Evolutionary conservation across 306 rosid species (phyloP), one percentile per base, ranked within the genome.

Genomic region (Erythrophleum fordii): DNA sequence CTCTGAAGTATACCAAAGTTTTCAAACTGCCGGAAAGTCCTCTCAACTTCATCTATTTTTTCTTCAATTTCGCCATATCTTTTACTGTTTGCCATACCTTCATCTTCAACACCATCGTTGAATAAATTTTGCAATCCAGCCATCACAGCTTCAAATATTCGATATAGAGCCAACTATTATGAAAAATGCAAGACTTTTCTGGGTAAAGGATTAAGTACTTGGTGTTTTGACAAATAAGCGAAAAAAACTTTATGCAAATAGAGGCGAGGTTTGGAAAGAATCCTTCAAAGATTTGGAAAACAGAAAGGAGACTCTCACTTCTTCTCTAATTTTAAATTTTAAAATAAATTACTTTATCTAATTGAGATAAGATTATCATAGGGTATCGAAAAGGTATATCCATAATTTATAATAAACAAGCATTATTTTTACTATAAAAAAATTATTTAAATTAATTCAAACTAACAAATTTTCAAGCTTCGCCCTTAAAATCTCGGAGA

Each of bases 1-100:
- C 10, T 3, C 5, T 52, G 22, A 14, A 81, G 2, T 13, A 66
- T 17, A 1, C 31, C 84, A 2, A 84, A 87, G 28, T 84, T 77
- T 28, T 52, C 18, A 6, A 84, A 68, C 23, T 11, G 17, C 14
- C 6, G 42, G 23, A 81, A 78, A 0, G 7, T 45, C 22, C 2
- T 60, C 80, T 87, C 90, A 0, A 72, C 20, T 9, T 6, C 49
- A 25, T 79, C 81, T 26, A 10, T 25, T 2, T 10, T 29, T 72
- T 85, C 91, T 73, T 85, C 85, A 3, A 82, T 80, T 29, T 84
- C 90, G 9, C 91, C 83, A 28, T 68, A 37, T 20, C 49, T 16
- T 60, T 5, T 75, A 25, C 8, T 44, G 20, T 23, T 52, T 28
- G 28, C 18, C 60, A 6, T 25, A 3, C 51, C 37, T 11, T 61